Base-by-base conservation (phyloP, 1,284 basidiomycete genomes). In the Afroboletus lepidellus region DNA sequence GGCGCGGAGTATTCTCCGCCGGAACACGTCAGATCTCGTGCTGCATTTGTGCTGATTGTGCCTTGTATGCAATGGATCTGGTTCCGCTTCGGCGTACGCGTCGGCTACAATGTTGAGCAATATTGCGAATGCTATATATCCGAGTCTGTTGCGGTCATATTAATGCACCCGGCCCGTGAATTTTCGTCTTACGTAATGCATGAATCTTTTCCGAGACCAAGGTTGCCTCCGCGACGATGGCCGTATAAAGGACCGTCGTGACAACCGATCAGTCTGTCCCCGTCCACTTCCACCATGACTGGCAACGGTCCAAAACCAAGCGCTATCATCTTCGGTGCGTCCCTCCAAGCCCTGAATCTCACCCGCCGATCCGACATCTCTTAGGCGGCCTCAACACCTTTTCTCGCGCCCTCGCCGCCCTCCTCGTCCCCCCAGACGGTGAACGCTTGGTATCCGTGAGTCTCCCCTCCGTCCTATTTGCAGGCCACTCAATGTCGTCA, bases 251-350 rank as follows among this genome's bases (percentile, higher is more conserved):
- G 50, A 55, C 46, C 24, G 42, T 16, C 27, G 46, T 54, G 54
- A 65, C 60, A 41, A 67, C 63, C 63, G 60, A 67, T 63, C 60
- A 44, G 21, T 46, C 20, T 33, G 23, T 51, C 45, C 44, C 49
- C 41, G 51, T 49, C 27, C 54, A 23, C 51, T 23, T 47, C 46
- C 45, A 59, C 43, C 51, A 70, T 67, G 68, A 25, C 56, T 34
- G 34, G 20, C 45, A 48, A 33, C 37, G 39, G 33, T 46, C 68
- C 66, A 43, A 87, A 84, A 68, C 87, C 87, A n/a, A 83, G 72
- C 69, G 90, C 81, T 29, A 78, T 93, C 60, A 87, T 94, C 59
- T 85, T 92, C 60, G 91, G 91, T 92, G 58, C 61, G 80, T n/a
- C 3, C 47, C 25, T n/a, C 20, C 8, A 16, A 27, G 3, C 42